A percentile compares a stretch with the other conserved stretches of the same genome.
Conservation (phyloP, 73 alveolate species). For the Tetrahymena thermophila region DNA sequence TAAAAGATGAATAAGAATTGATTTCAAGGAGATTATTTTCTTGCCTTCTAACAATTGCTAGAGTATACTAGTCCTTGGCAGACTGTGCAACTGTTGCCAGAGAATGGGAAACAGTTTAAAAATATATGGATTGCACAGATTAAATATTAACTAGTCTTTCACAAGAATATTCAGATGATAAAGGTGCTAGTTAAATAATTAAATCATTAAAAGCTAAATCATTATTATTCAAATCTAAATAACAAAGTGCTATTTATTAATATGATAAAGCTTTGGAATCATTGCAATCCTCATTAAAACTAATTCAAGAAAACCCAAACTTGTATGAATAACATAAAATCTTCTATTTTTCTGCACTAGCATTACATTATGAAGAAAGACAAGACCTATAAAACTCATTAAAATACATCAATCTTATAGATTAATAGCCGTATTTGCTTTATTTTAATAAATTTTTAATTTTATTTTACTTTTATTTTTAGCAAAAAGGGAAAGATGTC, state of each 20-base stretch:
- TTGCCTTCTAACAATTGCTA: background rate
- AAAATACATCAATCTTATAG: background rate
- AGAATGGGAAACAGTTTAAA: background rate
- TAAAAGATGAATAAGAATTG: background rate
- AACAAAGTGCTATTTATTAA: background rate
- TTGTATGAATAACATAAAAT: background rate
- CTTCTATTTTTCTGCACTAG: background rate
- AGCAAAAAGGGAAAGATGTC: background rate
- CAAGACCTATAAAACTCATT: background rate
- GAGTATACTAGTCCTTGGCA: background rate
- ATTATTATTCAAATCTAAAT: background rate
- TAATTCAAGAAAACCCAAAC: background rate
- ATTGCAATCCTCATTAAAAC: background rate
- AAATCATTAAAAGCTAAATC: background rate
- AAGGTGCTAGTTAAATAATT: background rate
- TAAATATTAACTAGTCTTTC: background rate
- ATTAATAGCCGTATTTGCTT: background rate
- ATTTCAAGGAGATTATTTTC: background rate
- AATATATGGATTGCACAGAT: background rate
- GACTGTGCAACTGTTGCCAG: background rate
- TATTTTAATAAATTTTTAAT: background rate
- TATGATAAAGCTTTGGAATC: background rate
- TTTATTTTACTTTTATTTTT: background rate
- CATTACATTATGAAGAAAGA: background rate
- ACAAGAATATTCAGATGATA: background rate